Percentiles rank a stretch among this genome's conserved stretches.
These are phyloP conservation scores for Dothistroma septosporum DNA, from an alignment of 2,329 filamentous ascomycete genomes.

Conservation along the genomic window DNA sequence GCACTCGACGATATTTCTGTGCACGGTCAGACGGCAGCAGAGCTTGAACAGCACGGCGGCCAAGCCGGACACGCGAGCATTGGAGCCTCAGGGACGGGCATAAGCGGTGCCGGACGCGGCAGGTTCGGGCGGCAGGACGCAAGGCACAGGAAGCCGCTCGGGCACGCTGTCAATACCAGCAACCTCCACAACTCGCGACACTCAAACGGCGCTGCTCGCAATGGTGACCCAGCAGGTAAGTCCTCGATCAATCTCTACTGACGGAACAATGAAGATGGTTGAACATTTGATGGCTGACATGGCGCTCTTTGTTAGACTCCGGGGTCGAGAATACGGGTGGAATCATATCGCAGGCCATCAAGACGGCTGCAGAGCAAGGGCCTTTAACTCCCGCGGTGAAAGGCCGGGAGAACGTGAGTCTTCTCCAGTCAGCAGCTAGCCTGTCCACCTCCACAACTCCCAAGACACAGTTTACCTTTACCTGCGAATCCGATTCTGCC, in stretches of 20 bases:
- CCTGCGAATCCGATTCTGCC: slow-evolving; percentile 83
- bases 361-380: slow-evolving; percentile 71
- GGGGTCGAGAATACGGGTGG: slow-evolving; percentile 46
- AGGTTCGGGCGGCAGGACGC: slow-evolving; percentile 64
- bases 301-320: slow-evolving; percentile 43
- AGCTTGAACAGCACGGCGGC: slow-evolving; percentile 51
- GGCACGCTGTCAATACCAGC: slow-evolving; percentile 39
- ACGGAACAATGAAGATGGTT: neutral
- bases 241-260: slow-evolving; percentile 6
- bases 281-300: slow-evolving; percentile 11
- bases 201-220: slow-evolving; percentile 20
- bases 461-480: slow-evolving; percentile 93
- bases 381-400: slow-evolving; percentile 56
- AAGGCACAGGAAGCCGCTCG: slow-evolving; percentile 41
- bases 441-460: slow-evolving; percentile 55
- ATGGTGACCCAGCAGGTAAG: slow-evolving; percentile 20
- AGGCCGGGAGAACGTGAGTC: slow-evolving; percentile 68
- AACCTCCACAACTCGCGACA: slow-evolving; percentile 38
- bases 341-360: slow-evolving; percentile 89
- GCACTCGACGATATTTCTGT: slow-evolving; percentile 43
- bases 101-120: slow-evolving; percentile 80
- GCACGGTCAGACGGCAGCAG: slow-evolving; percentile 32
- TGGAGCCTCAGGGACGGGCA: slow-evolving; percentile 55
- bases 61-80: slow-evolving; percentile 47
- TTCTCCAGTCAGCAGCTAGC: slow-evolving; percentile 60